Conservation (phyloP, 805 yeast genomes). For the Myxozyma vanderwaltii region DNA sequence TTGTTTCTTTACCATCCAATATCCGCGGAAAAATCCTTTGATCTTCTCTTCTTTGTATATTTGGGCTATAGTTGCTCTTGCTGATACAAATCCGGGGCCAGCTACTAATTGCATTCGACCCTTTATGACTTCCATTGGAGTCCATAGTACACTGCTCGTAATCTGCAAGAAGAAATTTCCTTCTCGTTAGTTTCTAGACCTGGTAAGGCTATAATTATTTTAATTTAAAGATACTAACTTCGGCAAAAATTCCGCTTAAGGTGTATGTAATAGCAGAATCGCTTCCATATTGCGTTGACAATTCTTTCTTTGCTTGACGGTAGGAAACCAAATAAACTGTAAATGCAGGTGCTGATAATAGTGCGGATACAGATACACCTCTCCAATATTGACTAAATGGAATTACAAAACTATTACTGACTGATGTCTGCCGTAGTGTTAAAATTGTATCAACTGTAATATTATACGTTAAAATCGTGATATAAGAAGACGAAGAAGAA, state of each 20-base stretch:
- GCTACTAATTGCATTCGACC: conserved; percentile 47
- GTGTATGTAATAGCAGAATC: conserved; percentile 23
- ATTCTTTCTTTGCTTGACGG: conserved; percentile 43
- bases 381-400: conserved; percentile 36
- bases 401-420: conserved; percentile 6
- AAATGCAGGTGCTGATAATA: conserved; percentile 47
- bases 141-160: conserved; percentile 46
- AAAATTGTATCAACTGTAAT: conserved; percentile 27
- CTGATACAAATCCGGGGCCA: conserved; percentile 22
- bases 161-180: conserved; percentile 27
- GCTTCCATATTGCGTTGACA: conserved; percentile 28
- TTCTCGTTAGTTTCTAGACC: background rate
- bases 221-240: conserved; percentile 2
- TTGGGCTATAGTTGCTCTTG: conserved; percentile 32
- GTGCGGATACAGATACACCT: conserved; percentile 46
- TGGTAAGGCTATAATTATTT: background rate
- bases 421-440: conserved; percentile 28
- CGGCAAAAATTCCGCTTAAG: conserved; percentile 23
- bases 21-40: conserved; percentile 79
- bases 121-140: conserved; percentile 52
- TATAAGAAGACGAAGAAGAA: background rate
- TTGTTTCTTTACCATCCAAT: conserved; percentile 43
- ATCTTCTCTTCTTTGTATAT: conserved; percentile 68
- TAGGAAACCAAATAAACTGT: conserved; percentile 47
- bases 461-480: background rate